These are phyloP conservation scores for Proliferodiscus dingleyae DNA, from an alignment of 2,329 filamentous ascomycete genomes.

Conservation along the genomic window DNA sequence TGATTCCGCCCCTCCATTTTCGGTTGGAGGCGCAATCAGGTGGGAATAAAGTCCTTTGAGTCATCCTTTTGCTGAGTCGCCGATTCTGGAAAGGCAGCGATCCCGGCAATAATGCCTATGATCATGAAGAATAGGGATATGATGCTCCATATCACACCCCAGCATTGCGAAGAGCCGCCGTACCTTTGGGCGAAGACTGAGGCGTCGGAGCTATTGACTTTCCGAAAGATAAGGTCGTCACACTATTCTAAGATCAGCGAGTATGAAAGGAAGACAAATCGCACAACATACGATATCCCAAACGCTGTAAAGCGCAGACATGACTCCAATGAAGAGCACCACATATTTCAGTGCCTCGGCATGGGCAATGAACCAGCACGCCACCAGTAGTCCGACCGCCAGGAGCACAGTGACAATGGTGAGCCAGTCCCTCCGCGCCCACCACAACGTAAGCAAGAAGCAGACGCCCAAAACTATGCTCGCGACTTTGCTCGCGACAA, in stretches of 20 bases:
- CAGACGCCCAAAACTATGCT: conserved; percentile 68
- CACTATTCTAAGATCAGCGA: conserved; percentile 40
- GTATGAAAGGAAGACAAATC: background rate
- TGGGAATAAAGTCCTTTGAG: conserved; percentile 58
- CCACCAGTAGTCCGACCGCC: conserved; percentile 66
- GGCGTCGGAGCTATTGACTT: conserved; percentile 75
- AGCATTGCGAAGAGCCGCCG: conserved; percentile 74
- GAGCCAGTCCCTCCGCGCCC: conserved; percentile 73
- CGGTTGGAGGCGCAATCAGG: conserved; percentile 2
- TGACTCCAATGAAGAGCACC: conserved; percentile 76
- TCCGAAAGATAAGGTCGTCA: conserved; percentile 74
- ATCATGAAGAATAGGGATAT: conserved; percentile 69
- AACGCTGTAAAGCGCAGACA: conserved; percentile 74
- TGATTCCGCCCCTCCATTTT: no score
- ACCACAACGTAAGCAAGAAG: conserved; percentile 77
- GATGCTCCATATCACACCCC: conserved; percentile 74
- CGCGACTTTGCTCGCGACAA: conserved; percentile 74
- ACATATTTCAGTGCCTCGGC: conserved; percentile 70
- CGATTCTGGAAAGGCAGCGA: conserved; percentile 70
- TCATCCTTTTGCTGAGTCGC: conserved; percentile 64
- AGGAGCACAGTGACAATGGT: conserved; percentile 66
- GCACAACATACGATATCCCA: conserved; percentile 64
- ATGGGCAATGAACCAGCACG: conserved; percentile 75
- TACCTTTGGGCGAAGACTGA: conserved; percentile 75
- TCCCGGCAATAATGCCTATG: conserved; percentile 66